A percentile compares a stretch with the other conserved stretches of the same genome.
Conservation (phyloP, 495 filamentous ascomycete species). For the Cercophora sp. region DNA sequence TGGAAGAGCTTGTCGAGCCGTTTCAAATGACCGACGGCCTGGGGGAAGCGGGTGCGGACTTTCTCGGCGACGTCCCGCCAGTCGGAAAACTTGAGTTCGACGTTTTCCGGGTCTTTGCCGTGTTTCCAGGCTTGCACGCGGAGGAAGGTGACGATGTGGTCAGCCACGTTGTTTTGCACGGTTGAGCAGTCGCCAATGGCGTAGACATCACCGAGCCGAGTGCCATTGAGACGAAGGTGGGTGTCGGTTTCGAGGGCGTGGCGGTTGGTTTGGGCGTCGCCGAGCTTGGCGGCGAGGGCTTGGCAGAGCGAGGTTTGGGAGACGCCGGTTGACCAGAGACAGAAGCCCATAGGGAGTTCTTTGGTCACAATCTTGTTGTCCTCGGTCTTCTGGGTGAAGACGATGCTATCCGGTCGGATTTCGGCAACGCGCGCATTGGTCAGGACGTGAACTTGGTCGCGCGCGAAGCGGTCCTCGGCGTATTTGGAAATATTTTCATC, state of each 20-base stretch:
- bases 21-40: constrained; percentile 84
- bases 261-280: constrained; percentile 72
- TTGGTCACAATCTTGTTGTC: constrained; percentile 74
- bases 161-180: constrained; percentile 91
- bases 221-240: constrained; percentile 85
- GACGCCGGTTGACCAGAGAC: constrained; percentile 97
- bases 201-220: constrained; percentile 93
- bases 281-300: constrained; percentile 66
- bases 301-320: constrained; percentile 79
- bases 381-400: constrained; percentile 77
- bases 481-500: constrained; percentile 91
- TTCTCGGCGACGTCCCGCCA: constrained; percentile 79
- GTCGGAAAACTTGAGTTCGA: constrained; percentile 79
- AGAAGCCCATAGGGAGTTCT: constrained; percentile 94
- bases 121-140: constrained; percentile 89
- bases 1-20: constrained; percentile 86
- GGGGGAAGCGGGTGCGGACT: constrained; percentile 86
- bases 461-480: constrained; percentile 85
- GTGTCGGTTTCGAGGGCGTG: constrained; percentile 95
- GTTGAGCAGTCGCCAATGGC: constrained; percentile 96
- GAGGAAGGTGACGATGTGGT: constrained; percentile 82
- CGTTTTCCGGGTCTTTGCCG: constrained; percentile 77
- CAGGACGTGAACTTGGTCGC: constrained; percentile 84
- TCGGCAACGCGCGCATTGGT: constrained; percentile 91
- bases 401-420: constrained; percentile 73